These are phyloP conservation scores for Picochlorum costavermella DNA, from an alignment of 139 green algal genomes.

Conservation along the genomic window DNA sequence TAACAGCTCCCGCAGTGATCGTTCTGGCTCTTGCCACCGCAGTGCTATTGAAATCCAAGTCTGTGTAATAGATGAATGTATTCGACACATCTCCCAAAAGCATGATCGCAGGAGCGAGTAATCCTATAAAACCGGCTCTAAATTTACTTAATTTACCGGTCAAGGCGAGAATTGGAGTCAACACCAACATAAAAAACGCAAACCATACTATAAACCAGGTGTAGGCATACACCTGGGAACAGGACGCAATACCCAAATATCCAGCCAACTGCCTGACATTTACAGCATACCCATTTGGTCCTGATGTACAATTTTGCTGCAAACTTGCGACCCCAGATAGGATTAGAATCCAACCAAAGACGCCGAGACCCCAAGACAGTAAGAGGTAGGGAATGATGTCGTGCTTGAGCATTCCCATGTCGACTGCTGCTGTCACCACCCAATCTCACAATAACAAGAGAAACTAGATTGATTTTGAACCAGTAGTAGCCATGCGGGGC, in stretches of 20 bases:
- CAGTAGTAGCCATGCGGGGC: too few relatives aligned
- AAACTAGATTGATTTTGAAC: too few relatives aligned
- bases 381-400: neutral
- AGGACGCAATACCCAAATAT: slow-evolving; percentile 15
- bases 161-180: slow-evolving; percentile 12
- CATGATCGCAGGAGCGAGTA: slow-evolving; percentile 9
- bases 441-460: too few relatives aligned
- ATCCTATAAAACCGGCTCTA: slow-evolving; percentile 10
- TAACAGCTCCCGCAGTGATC: slow-evolving; percentile 18
- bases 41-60: slow-evolving; percentile 4
- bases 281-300: neutral
- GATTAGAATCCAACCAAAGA: slow-evolving; percentile 19
- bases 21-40: slow-evolving; percentile 2
- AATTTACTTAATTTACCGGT: slow-evolving; percentile 10
- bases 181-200: slow-evolving; percentile 15
- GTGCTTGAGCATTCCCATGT: neutral
- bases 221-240: slow-evolving; percentile 19
- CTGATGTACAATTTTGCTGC: neutral
- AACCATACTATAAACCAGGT: slow-evolving; percentile 22
- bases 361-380: slow-evolving; percentile 3
- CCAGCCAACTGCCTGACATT: neutral
- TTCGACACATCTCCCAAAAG: slow-evolving; percentile 23
- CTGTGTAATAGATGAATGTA: slow-evolving; percentile 23
- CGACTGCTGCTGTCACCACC: neutral
- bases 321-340: slow-evolving; percentile 1